Conservation (phyloP, 2,329 filamentous ascomycete species). For the Trichoderma oligosporum region DNA sequence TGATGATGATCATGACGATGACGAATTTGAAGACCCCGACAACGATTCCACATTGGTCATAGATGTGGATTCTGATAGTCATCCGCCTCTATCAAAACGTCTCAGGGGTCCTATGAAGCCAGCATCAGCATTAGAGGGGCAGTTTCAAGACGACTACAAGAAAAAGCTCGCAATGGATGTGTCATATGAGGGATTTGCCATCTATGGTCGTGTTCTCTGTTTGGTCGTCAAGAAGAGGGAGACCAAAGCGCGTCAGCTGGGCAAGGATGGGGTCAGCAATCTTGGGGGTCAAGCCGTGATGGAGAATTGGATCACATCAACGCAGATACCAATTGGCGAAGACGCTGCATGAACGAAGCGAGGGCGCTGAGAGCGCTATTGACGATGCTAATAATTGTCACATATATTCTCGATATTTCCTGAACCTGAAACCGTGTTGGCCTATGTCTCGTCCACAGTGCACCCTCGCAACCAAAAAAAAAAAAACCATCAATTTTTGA, state of each 20-base stretch:
- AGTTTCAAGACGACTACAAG: conserved; percentile 62
- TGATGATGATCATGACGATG: conserved; percentile 29
- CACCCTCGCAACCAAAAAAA: no score
- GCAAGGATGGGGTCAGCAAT: conserved; percentile 28
- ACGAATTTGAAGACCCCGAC: conserved; percentile 27
- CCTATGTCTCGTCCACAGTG: background rate
- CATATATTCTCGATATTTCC: background rate
- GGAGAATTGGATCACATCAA: conserved; percentile 81
- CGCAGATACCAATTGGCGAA: conserved; percentile 56
- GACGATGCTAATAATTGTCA: background rate
- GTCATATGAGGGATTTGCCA: conserved; percentile 90
- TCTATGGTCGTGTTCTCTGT: conserved; percentile 89
- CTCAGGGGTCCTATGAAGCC: conserved; percentile 32
- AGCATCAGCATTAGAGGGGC: conserved; percentile 25
- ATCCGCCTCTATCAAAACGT: conserved; percentile 46
- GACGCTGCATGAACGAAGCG: conserved; percentile 28
- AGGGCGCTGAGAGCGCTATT: background rate
- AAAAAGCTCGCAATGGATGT: conserved; percentile 87
- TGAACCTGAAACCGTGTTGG: background rate
- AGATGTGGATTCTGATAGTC: conserved; percentile 39
- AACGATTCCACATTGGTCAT: conserved; percentile 36
- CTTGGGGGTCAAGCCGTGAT: conserved; percentile 64
- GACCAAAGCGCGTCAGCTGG: conserved; percentile 39
- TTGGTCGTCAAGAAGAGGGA: conserved; percentile 79
- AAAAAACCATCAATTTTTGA: background rate